phyloP scores from a whole-genome alignment of 1,284 basidiomycete species.

The Cryptococcus neoformans region DNA sequence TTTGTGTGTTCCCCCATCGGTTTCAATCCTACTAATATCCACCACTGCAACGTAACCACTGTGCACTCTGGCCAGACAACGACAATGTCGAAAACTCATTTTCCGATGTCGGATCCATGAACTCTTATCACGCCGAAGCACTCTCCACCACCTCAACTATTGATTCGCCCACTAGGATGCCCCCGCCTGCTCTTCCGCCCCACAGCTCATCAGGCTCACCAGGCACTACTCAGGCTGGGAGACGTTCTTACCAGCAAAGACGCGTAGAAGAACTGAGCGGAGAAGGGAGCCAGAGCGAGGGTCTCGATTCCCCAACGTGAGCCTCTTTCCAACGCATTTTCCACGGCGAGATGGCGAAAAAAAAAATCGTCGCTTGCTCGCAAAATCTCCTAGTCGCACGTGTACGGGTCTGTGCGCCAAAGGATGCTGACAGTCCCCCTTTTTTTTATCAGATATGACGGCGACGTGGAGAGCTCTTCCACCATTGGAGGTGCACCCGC shows the following conservation, averaged over 20 bases:
- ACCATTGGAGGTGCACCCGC: conserved; percentile 46
- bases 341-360: background rate
- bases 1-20: no score
- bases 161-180: conserved; percentile 9
- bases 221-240: background rate
- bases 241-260: conserved; percentile 15
- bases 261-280: conserved; percentile 21
- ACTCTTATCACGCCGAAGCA: conserved; percentile 28
- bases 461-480: conserved; percentile 70
- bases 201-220: background rate
- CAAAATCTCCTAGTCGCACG: background rate
- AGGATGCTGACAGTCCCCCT: background rate
- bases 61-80: conserved; percentile 11
- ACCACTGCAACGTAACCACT: background rate
- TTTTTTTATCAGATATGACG: conserved; percentile 66
- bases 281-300: conserved; percentile 40
- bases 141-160: conserved; percentile 17
- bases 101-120: conserved; percentile 46
- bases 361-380: background rate
- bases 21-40: background rate
- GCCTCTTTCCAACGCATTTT: conserved; percentile 9
- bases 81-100: conserved; percentile 39
- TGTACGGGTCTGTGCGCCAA: conserved; percentile 1
- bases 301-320: conserved; percentile 48
- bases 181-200: background rate